A percentile compares a stretch with the other conserved stretches of the same genome.
These are phyloP conservation scores for Achaetomium macrosporum DNA, from an alignment of 2,329 filamentous ascomycete species.

Conservation along the genomic window DNA sequence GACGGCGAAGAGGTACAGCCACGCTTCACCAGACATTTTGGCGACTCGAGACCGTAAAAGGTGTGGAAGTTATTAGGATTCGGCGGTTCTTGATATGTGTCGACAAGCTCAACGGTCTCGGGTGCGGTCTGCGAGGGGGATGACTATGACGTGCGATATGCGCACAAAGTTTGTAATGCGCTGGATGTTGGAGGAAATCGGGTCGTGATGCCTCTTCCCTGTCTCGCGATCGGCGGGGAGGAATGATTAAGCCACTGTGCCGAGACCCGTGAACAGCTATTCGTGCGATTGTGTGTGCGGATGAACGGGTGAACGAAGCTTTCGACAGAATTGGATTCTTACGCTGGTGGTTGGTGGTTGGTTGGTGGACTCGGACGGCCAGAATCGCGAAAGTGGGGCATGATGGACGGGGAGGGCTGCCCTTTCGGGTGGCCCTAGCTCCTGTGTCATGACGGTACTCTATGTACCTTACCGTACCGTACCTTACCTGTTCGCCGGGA, in stretches of 20 bases:
- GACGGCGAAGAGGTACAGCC: constrained; percentile 96
- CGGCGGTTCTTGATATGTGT: background rate
- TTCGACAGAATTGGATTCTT: constrained; percentile 17
- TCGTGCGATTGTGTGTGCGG: constrained; percentile 6
- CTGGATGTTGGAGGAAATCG: background rate
- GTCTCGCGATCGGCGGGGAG: constrained; percentile 7
- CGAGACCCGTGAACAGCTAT: background rate
- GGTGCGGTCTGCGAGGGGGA: background rate
- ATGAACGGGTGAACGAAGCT: constrained; percentile 7
- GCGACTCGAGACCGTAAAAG: constrained; percentile 11
- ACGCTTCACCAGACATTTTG: constrained; percentile 92
- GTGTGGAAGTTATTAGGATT: background rate
- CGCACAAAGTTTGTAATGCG: background rate
- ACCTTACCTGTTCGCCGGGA: no score
- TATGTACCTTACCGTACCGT: no score
- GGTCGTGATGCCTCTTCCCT: background rate
- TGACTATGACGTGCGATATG: constrained; percentile 8
- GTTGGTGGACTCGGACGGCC: background rate
- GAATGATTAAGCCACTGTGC: background rate
- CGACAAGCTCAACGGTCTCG: background rate
- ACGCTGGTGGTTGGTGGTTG: constrained; percentile 20
- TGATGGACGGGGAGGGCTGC: background rate
- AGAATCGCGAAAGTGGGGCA: constrained; percentile 21
- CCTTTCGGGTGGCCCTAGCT: constrained; percentile 23
- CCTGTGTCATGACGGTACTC: background rate